Base-by-base conservation (phyloP, 306 rosid species). In the Trifolium repens region DNA sequence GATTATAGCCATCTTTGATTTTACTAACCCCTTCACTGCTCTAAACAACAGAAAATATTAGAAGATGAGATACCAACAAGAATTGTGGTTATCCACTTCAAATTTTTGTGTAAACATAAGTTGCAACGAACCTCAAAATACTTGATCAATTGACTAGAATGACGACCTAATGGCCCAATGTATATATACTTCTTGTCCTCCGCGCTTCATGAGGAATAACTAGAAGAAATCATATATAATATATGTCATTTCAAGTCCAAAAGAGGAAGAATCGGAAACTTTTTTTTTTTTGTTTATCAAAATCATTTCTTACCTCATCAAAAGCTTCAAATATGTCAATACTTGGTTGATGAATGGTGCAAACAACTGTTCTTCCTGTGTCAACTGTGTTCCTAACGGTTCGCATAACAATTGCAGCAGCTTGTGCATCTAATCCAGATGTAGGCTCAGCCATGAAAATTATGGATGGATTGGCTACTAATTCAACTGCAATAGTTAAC, bases 391-490 rank as follows among this genome's bases (percentile, higher is more conserved):
- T 93, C 46, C 96, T 87, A 1, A 93, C 93, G 1, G 98, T 90
- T 82, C 98, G 87, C 96, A 93, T 93, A 22, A 93, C 98, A 71
- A 93, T 88, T n/a, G 98, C 98, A 5, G 98, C 93, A 5, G 98
- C 96, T 78, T 96, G 84, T 37, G 98, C 96, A 82, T 93, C 98
- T 37, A 93, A 86, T 1, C 98, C 98, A 13, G 96, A 93, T 47
- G 96, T 93, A 65, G 98, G 98, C 85, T 93, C 98, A 26, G 90
- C 98, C 98, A 93, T 93, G 86, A 91, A 93, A 69, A 93, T 93
- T 47, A 93, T 91, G 57, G 98, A 93, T 7, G 98, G 98, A 74
- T 90, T 93, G 27, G 96, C 96, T 8, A 93, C 98, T 30, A 90
- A 83, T 73, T 93, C 96, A 30, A 93, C 98, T 27, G 96, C 96